Base-by-base conservation (phyloP, 257 asterid species). In the Nicotiana obtusifolia region DNA sequence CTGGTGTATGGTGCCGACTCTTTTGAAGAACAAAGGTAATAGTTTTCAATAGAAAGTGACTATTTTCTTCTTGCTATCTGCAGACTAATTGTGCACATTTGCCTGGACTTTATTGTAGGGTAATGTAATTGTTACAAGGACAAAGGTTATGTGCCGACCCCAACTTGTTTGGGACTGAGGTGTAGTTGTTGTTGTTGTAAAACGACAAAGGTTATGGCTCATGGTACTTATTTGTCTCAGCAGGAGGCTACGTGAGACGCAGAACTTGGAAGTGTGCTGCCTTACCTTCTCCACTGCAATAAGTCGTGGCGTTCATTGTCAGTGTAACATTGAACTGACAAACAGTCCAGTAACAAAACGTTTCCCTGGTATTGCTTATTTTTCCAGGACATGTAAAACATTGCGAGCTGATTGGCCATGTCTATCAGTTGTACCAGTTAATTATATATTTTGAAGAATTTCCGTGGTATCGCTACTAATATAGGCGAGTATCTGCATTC, bases 191-290 rank as follows among this genome's bases (percentile, higher is more conserved):
- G 49, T 8, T 41, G 11, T 7, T 37, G 61, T 49, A 14, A 10
- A 4, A 14, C 17, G 11, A 19, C 24, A 26, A 15, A 10, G 28
- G 7, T 57, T 20, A 20, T 44, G 16, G 9, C 3, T 49, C 37
- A 26, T 26, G 62, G 24, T 56, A 19, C 49, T 24, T 61, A 10
- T 31, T 31, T 69, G 47, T 71, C 52, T 84, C 37, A 47, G 53
- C 62, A 54, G 66, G 53, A 82, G 82, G 83, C 56, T 61, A 61
- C 47, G 80, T 10, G 20, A 82, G 61, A 64, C 11, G 54, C 75
- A n/a, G 76, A 71, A 26, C 19, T 54, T 61, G 56, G 26, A 24
- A 17, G 60, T 8, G 24, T 69, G 73, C 59, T 24, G 15, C 62
- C 37, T 75, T 54, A 8, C 35, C 62, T 75, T 75, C 62, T 75